Percentiles rank a stretch among this genome's conserved stretches.
Conservation (phyloP, 2,329 filamentous ascomycete species). For the Ustilaginoidea virens region DNA sequence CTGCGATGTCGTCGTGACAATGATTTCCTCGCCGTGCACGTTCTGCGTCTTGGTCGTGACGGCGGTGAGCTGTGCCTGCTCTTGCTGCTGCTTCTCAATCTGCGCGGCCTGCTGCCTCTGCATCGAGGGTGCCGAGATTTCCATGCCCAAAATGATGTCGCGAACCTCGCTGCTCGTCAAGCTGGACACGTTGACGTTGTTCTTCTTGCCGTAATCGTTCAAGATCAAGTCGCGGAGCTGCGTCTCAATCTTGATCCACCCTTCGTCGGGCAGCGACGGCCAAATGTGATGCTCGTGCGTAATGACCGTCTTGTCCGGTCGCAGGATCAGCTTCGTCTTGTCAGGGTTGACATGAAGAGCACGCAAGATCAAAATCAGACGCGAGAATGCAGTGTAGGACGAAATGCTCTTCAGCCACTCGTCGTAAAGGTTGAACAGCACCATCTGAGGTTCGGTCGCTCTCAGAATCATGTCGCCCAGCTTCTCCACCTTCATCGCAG, state of each 20-base stretch:
- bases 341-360: slow-evolving; percentile 95
- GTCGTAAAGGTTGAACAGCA: slow-evolving; percentile 96
- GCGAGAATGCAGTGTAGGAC: slow-evolving; percentile 95
- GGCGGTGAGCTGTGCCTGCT: slow-evolving; percentile 89
- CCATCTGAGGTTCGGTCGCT: slow-evolving; percentile 99
- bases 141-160: slow-evolving; percentile 98
- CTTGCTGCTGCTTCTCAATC: slow-evolving; percentile 97
- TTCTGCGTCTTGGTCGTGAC: slow-evolving; percentile 98
- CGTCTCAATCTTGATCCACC: slow-evolving; percentile 99
- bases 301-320: slow-evolving; percentile 95
- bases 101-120: slow-evolving; percentile 96
- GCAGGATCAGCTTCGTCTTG: slow-evolving; percentile 89
- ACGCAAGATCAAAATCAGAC: slow-evolving; percentile 81
- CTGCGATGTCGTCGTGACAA: slow-evolving; percentile 94
- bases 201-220: slow-evolving; percentile 99
- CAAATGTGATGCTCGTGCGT: slow-evolving; percentile 98
- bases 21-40: slow-evolving; percentile 90
- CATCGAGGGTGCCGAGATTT: slow-evolving; percentile 94
- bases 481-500: slow-evolving; percentile 99
- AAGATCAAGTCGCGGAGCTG: slow-evolving; percentile 89
- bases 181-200: slow-evolving; percentile 97
- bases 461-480: slow-evolving; percentile 97
- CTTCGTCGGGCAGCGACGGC: slow-evolving; percentile 85
- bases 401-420: slow-evolving; percentile 98
- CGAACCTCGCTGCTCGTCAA: slow-evolving; percentile 93